These are phyloP conservation scores for Acanthochlamys bracteata DNA, from an alignment of 106 monocot genomes.

Conservation along the genomic window DNA sequence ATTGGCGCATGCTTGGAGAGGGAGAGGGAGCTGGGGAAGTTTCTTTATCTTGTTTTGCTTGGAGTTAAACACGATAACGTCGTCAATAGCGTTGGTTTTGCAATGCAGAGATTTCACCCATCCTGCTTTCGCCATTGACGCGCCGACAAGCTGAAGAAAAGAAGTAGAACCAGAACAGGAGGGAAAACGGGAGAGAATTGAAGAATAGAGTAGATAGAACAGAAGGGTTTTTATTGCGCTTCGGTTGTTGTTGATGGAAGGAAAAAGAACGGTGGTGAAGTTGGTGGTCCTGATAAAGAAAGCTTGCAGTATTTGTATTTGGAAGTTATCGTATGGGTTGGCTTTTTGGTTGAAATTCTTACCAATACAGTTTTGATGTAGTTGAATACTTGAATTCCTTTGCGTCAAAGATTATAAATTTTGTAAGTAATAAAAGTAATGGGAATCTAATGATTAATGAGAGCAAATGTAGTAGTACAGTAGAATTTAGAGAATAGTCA, in stretches of 20 bases:
- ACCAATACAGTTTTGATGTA: too few species aligned
- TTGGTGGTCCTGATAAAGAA: not conserved
- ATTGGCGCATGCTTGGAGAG: slow-evolving; percentile 15
- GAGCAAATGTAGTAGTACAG: too few species aligned
- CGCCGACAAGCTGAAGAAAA: not conserved
- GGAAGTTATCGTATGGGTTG: too few species aligned
- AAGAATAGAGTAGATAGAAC: not conserved
- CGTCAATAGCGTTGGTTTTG: slow-evolving; percentile 39
- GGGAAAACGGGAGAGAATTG: not conserved
- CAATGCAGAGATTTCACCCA: slow-evolving; percentile 49
- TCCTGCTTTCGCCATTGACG: slow-evolving; percentile 20
- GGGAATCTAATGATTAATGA: too few species aligned
- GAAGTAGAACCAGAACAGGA: not conserved
- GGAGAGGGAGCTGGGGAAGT: slow-evolving; percentile 5
- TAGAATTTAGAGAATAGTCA: too few species aligned
- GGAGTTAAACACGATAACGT: slow-evolving; percentile 21
- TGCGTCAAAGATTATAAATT: too few species aligned
- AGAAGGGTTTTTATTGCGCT: slow-evolving; percentile 6
- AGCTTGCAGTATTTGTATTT: too few species aligned
- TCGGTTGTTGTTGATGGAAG: not conserved
- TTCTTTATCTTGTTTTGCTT: not conserved
- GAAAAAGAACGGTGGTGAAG: not conserved
- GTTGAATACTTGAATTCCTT: too few species aligned
- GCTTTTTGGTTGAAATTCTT: too few species aligned
- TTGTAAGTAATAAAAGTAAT: too few species aligned